A percentile compares a stretch with the other conserved stretches of the same genome.
These are phyloP conservation scores for Xylariaceae sp. DNA, from an alignment of 2,329 filamentous ascomycete species.

Conservation along the genomic window DNA sequence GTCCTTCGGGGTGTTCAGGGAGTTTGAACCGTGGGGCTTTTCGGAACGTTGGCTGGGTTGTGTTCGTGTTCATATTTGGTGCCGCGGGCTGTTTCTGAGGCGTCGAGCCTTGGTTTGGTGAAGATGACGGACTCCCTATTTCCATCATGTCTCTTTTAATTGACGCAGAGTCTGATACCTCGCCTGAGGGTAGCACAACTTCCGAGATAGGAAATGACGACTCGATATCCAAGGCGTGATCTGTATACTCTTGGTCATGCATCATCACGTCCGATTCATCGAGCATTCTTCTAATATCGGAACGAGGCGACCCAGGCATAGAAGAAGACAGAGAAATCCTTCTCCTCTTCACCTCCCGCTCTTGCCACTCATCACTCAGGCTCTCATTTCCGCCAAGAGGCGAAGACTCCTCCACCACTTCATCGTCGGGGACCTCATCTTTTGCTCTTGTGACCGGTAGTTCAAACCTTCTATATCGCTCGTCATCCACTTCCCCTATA, in stretches of 20 bases:
- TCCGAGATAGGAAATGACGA: conserved; percentile 8
- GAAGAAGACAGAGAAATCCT: conserved; percentile 33
- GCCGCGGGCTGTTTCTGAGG: too few species aligned
- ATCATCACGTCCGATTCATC: conserved; percentile 17
- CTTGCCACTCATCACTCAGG: not conserved
- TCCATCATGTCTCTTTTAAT: not conserved
- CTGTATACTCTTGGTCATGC: conserved; percentile 12
- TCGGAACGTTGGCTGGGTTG: conserved; percentile 30
- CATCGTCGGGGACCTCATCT: conserved; percentile 5
- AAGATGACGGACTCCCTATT: not conserved
- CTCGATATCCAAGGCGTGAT: conserved; percentile 8
- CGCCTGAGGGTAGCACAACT: not conserved
- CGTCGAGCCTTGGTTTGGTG: too few species aligned
- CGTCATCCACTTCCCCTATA: not conserved
- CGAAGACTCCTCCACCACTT: conserved; percentile 22
- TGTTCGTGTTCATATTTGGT: not conserved
- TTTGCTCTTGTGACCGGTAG: too few species aligned
- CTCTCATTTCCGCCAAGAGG: conserved; percentile 9
- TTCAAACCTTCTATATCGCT: not conserved
- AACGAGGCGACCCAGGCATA: conserved; percentile 1
- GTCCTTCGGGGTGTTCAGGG: conserved; percentile 17
- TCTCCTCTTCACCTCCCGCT: conserved; percentile 22
- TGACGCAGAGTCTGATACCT: not conserved
- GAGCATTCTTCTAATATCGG: not conserved
- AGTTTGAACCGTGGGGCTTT: conserved; percentile 37